A percentile compares a stretch with the other conserved stretches of the same genome.
phyloP scores from a whole-genome alignment of 257 asterid species.

The Anisodus acutangulus region DNA sequence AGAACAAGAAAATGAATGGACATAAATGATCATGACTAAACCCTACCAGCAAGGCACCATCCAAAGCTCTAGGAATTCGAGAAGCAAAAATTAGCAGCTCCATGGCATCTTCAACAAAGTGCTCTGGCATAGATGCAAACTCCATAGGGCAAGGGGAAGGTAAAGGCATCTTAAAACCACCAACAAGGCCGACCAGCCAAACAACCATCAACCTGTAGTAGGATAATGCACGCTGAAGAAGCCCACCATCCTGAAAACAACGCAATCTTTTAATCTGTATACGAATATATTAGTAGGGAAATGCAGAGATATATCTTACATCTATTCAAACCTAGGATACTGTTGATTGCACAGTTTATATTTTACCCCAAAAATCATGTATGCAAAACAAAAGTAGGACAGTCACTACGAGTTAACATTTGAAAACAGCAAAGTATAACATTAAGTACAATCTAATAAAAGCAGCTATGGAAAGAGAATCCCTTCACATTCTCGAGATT shows the following conservation, averaged over 20 bases:
- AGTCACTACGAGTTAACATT: background rate
- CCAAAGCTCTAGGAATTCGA: constrained; percentile 95
- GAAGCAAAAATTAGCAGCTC: constrained; percentile 95
- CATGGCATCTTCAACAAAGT: constrained; percentile 94
- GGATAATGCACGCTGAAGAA: constrained; percentile 84
- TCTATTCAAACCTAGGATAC: constrained; percentile 5
- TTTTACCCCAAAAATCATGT: constrained; percentile 1
- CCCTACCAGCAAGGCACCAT: constrained; percentile 79
- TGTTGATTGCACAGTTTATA: constrained; percentile 10
- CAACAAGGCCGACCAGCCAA: constrained; percentile 85
- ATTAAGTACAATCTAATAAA: background rate
- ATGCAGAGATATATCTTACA: background rate
- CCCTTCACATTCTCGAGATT: constrained; percentile 11
- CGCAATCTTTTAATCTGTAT: background rate
- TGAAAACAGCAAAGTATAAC: background rate
- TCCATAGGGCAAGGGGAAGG: constrained; percentile 83
- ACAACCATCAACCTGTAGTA: constrained; percentile 88
- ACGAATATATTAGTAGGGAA: background rate
- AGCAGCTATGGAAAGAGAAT: background rate
- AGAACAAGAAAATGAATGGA: background rate
- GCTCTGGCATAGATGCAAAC: constrained; percentile 93
- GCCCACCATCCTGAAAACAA: constrained; percentile 71
- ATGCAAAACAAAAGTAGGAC: constrained; percentile 13
- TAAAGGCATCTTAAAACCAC: constrained; percentile 93
- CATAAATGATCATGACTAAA: constrained; percentile 7